These are phyloP conservation scores for Hirschioporus abietinus DNA, from an alignment of 768 basidiomycete species.

Conservation along the genomic window DNA sequence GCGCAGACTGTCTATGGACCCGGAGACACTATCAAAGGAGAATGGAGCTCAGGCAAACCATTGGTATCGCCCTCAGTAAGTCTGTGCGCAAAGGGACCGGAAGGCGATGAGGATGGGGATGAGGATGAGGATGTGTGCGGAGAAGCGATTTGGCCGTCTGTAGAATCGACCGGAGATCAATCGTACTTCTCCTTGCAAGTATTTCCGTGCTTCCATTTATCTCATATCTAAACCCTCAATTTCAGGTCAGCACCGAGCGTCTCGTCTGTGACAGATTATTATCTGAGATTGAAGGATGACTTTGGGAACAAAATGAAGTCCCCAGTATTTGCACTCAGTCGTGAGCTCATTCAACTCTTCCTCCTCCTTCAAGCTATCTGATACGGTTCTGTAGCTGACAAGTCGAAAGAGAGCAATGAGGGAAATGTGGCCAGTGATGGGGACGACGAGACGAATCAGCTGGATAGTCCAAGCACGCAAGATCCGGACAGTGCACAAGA, in stretches of 20 bases:
- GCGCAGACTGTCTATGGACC: conserved; percentile 21
- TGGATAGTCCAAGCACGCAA: conserved; percentile 2
- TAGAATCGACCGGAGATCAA: neutral
- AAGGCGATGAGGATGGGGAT: neutral
- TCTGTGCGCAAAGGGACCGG: conserved; percentile 20
- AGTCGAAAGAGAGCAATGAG: neutral
- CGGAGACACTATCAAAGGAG: conserved; percentile 26
- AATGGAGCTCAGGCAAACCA: conserved; percentile 23
- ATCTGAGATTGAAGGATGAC: conserved; percentile 26
- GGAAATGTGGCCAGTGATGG: neutral
- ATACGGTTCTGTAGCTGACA: conserved; percentile 7
- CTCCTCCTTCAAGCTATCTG: neutral
- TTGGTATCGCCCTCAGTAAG: conserved; percentile 30
- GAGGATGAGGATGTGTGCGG: conserved; percentile 3
- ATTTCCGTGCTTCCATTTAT: neutral
- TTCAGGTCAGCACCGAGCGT: conserved; percentile 15
- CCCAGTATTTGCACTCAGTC: conserved; percentile 24
- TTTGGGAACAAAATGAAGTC: conserved; percentile 22
- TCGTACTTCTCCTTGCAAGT: neutral
- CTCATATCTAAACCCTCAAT: neutral
- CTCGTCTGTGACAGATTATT: conserved; percentile 23
- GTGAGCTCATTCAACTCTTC: conserved; percentile 18
- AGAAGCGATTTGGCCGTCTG: conserved; percentile 7
- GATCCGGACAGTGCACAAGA: neutral
- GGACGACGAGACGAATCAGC: neutral